phyloP scores from a whole-genome alignment of 495 filamentous ascomycete genomes.

The Oleoguttula mirabilis region DNA sequence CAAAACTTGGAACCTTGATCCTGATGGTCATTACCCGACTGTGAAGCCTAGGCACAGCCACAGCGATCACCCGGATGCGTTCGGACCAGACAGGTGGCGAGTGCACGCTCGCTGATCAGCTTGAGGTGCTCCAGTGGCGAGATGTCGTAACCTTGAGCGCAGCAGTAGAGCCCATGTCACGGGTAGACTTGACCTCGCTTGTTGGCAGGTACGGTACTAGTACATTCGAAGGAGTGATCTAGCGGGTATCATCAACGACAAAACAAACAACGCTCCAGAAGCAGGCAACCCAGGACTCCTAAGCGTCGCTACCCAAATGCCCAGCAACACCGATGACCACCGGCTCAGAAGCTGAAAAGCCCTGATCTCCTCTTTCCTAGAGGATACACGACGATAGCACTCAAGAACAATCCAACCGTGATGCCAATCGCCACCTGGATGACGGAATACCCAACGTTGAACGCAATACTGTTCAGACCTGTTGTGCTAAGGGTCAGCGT shows the following conservation, averaged over 20 bases:
- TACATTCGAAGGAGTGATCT: not conserved
- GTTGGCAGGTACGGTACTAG: not conserved
- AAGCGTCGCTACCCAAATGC: not conserved
- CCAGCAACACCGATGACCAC: not conserved
- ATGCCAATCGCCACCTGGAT: slow-evolving; percentile 89
- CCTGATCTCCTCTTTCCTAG: slow-evolving; percentile 83
- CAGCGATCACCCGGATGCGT: too few species aligned
- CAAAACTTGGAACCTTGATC: too few species aligned
- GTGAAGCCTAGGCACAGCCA: too few species aligned
- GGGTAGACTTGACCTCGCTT: not conserved
- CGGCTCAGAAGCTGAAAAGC: slow-evolving; percentile 66
- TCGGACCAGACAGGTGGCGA: too few species aligned
- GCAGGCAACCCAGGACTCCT: not conserved
- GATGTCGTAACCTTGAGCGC: too few species aligned
- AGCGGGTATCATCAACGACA: not conserved
- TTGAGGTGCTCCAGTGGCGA: too few species aligned
- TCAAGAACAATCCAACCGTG: slow-evolving; percentile 79
- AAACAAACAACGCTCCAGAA: not conserved
- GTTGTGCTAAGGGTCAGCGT: slow-evolving; percentile 21
- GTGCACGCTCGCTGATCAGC: too few species aligned
- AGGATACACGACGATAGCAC: slow-evolving; percentile 79
- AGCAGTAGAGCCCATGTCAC: too few species aligned
- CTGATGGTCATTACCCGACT: too few species aligned
- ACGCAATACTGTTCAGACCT: slow-evolving; percentile 52
- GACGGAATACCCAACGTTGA: slow-evolving; percentile 77